A percentile compares a stretch with the other conserved stretches of the same genome.
These are phyloP conservation scores for Pterocarpus santalinus DNA, from an alignment of 306 rosid genomes.

Conservation along the genomic window DNA sequence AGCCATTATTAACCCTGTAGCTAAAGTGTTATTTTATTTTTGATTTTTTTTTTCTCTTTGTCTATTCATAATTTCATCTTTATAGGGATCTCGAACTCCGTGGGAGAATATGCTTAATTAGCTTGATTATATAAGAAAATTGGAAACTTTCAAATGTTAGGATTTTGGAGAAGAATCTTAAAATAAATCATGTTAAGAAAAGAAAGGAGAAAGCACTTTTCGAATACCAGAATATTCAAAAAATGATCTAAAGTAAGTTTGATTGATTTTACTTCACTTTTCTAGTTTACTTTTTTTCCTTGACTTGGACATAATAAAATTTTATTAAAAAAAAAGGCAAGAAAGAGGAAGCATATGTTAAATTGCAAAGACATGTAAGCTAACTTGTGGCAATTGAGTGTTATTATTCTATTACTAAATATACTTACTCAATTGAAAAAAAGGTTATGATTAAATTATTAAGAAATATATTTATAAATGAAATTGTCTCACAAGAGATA, in stretches of 20 bases:
- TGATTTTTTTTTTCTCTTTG: too few species aligned
- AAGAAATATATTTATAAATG: not conserved
- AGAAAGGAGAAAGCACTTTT: too few species aligned
- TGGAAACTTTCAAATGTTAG: too few species aligned
- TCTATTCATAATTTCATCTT: too few species aligned
- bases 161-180: too few species aligned
- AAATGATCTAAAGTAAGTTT: not conserved
- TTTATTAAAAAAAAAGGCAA: not conserved
- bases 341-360: not conserved
- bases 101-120: too few species aligned
- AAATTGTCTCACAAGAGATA: not conserved
- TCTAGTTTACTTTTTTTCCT: not conserved
- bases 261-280: not conserved
- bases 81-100: too few species aligned
- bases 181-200: too few species aligned
- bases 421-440: not conserved
- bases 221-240: too few species aligned
- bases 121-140: too few species aligned
- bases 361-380: not conserved
- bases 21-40: too few species aligned
- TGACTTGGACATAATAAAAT: not conserved
- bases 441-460: not conserved
- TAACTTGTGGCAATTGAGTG: not conserved
- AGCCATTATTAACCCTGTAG: too few species aligned
- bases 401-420: not conserved